Evolutionary conservation across 83 land plant genomes (phyloP), one percentile per base, ranked within the genome.

Genomic region (Picea mariana): DNA sequence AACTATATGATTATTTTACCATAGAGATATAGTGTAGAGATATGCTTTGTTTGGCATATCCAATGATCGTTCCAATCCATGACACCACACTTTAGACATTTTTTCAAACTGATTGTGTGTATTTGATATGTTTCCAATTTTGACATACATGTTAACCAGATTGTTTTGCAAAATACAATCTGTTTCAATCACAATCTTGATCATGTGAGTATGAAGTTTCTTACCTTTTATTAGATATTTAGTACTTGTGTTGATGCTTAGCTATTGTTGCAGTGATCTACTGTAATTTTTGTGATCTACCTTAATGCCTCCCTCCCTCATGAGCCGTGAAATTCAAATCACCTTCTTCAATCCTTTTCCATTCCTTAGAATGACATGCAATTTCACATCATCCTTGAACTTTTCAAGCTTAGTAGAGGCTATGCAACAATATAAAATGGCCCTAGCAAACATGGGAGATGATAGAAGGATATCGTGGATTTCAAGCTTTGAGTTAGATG

Each of bases 361-460:
- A 47, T 47, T 47, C 49, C 49, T 47, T 9, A 7, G 7, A 47
- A 47, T 47, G 49, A 8, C 49, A 7, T 47, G 9, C 9, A 0
- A 47, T 47, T 8, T 47, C 49, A 34, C 38, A 34, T 34, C 38
- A 34, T 34, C 38, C 38, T 34, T 86, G 90, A 82, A 67, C 87
- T 88, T 15, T 97, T 91, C 81, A 97, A 94, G 81, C 69, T 81
- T 95, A 21, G 95, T 87, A 31, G 98, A 88, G 87, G 99, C 99
- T 40, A 91, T 94, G 92, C 98, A 94, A 82, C 98, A 97, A 83
- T 97, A 97, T 87, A 95, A 92, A 90, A 97, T 97, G 98, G 99
- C 97, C n/a, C 90, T 98, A 67, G 93, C 99, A 59, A 95, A 96
- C 81, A 95, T 95, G 99, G 98, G 98, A 34, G 99, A 97, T 87